These are phyloP conservation scores for Silene latifolia DNA, from an alignment of 148 eudicot genomes.

Conservation along the genomic window DNA sequence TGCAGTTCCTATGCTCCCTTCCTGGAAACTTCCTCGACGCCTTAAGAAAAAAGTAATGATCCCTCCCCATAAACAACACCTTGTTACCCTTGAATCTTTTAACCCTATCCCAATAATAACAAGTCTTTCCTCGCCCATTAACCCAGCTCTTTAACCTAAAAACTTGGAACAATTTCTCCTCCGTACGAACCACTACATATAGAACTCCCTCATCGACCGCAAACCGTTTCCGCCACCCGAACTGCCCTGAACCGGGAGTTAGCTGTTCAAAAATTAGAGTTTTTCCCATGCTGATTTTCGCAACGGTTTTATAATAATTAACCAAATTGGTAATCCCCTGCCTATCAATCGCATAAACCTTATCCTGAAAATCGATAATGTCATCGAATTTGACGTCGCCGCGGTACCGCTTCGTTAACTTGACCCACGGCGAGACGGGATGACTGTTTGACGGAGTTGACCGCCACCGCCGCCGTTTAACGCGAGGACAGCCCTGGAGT, in stretches of 20 bases:
- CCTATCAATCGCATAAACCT: not conserved
- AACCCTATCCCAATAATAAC: not conserved
- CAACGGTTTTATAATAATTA: not conserved
- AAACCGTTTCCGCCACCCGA: conserved; percentile 7
- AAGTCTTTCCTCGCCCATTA: not conserved
- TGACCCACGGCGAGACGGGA: no score
- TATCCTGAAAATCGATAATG: not conserved
- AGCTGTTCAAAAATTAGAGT: not conserved
- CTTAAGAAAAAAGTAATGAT: not conserved
- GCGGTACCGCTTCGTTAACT: no score
- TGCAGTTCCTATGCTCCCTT: not conserved
- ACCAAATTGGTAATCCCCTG: not conserved
- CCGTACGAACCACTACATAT: not conserved
- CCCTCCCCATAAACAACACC: not conserved
- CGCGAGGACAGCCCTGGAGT: no score
- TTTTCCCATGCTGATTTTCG: not conserved
- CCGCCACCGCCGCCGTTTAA: no score
- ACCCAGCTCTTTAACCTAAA: not conserved
- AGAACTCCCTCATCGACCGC: not conserved
- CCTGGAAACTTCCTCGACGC: not conserved
- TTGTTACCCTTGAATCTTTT: not conserved
- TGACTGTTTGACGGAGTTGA: no score
- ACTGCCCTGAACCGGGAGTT: not conserved
- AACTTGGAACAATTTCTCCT: not conserved
- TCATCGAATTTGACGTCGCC: no score